Evolutionary conservation across 176 grass and related monocot species (phyloP).

Genomic region (Hordeum marinum): DNA sequence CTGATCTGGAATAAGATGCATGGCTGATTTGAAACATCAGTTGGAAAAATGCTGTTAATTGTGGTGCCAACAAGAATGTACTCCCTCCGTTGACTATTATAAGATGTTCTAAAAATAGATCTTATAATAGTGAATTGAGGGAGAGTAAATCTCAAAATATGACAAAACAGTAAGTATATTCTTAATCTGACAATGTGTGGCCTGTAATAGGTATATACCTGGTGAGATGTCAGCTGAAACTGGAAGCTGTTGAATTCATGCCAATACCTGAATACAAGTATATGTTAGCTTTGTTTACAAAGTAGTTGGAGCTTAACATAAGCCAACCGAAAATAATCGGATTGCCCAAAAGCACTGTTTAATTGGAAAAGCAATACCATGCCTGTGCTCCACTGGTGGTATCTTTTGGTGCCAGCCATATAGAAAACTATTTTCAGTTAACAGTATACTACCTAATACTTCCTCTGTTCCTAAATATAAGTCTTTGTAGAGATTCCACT

Average conservation of each 20-base stretch:
- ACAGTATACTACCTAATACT: conserved; percentile 14
- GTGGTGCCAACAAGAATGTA: neutral
- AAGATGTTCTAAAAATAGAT: no score
- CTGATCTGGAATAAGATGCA: conserved; percentile 24
- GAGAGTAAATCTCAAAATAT: neutral
- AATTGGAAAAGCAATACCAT: conserved; percentile 6
- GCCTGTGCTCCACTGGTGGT: neutral
- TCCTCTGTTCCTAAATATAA: no score
- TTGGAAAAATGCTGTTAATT: neutral
- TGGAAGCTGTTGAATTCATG: conserved; percentile 99
- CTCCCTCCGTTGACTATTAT: no score
- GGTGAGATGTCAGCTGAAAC: conserved; percentile 92
- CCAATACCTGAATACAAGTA: conserved; percentile 74
- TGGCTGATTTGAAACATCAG: neutral
- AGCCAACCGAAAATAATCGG: neutral
- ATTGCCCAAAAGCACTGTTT: neutral
- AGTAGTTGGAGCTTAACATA: neutral
- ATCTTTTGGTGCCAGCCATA: neutral
- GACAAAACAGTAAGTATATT: neutral
- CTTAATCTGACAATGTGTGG: conserved; percentile 1
- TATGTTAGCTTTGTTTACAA: conserved; percentile 15
- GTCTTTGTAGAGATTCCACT: no score
- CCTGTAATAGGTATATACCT: conserved; percentile 55
- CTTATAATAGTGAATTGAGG: no score
- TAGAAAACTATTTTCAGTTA: neutral